A percentile compares a stretch with the other conserved stretches of the same genome.
These are phyloP conservation scores for Fusarium torulosum DNA, from an alignment of 2,329 filamentous ascomycete genomes.

Conservation along the genomic window DNA sequence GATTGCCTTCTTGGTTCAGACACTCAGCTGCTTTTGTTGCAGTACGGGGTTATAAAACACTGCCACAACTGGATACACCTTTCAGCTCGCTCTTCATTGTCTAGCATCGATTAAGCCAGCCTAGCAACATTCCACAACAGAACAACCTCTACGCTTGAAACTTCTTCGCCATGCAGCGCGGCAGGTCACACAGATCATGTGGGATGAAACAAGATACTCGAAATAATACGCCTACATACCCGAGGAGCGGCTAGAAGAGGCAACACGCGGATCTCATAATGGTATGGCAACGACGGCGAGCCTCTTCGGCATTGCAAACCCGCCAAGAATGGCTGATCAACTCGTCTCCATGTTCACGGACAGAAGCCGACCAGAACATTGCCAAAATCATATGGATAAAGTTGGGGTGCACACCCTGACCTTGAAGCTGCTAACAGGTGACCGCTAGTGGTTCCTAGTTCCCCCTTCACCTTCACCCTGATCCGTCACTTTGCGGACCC, in stretches of 20 bases:
- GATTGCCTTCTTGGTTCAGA: neutral
- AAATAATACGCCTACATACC: conserved; percentile 23
- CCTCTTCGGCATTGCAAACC: conserved; percentile 25
- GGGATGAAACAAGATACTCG: conserved; percentile 34
- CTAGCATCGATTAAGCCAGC: neutral
- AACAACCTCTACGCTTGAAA: conserved; percentile 5
- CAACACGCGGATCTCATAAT: conserved; percentile 43
- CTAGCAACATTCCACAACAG: conserved; percentile 29
- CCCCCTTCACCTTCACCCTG: conserved; percentile 30
- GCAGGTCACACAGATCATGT: conserved; percentile 44
- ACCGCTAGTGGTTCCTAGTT: conserved; percentile 15
- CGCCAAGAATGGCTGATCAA: conserved; percentile 9
- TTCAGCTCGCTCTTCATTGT: neutral
- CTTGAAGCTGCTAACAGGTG: conserved; percentile 27
- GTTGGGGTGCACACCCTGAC: conserved; percentile 16
- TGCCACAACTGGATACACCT: too few relatives aligned
- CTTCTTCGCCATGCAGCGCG: conserved; percentile 29
- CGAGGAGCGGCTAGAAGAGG: conserved; percentile 45
- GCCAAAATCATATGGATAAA: conserved; percentile 19
- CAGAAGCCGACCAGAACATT: conserved; percentile 35
- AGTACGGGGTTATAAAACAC: neutral
- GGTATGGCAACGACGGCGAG: conserved; percentile 37
- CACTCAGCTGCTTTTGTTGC: neutral
- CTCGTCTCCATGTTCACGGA: conserved; percentile 23
- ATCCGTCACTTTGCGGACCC: conserved; percentile 18